Evolutionary conservation across 2,329 filamentous ascomycete species (phyloP).

Genomic region (Alternaria tenuissima): DNA sequence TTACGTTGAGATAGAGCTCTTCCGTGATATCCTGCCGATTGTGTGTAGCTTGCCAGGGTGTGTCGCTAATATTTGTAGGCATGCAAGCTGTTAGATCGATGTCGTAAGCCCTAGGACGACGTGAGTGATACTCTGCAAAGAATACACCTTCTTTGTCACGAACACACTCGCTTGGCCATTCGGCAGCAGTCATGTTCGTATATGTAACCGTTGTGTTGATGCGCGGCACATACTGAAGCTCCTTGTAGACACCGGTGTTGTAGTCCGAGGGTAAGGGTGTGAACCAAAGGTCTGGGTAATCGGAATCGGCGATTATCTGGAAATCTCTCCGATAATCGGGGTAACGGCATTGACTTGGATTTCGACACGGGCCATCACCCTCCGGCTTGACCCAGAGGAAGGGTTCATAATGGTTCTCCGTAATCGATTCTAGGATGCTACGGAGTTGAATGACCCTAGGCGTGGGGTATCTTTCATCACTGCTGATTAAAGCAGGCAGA

Average conservation of each 20-base stretch:
- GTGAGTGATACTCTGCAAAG: background rate
- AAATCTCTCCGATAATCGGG: background rate
- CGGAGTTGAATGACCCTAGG: background rate
- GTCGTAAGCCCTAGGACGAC: background rate
- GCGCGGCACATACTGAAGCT: conserved; percentile 3
- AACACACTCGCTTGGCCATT: background rate
- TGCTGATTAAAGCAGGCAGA: background rate
- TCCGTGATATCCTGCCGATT: conserved; percentile 1
- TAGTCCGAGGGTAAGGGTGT: background rate
- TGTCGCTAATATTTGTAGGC: background rate
- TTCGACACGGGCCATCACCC: background rate
- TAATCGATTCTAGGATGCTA: background rate
- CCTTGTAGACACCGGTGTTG: background rate
- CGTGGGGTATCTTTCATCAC: fast-evolving
- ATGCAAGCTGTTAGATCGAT: background rate
- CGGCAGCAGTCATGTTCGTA: background rate
- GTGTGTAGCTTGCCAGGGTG: conserved; percentile 5
- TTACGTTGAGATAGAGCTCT: background rate
- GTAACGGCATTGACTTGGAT: background rate
- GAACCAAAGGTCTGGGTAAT: background rate
- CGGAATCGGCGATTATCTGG: background rate
- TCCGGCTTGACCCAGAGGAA: background rate
- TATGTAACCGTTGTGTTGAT: conserved; percentile 3
- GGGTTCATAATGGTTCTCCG: background rate
- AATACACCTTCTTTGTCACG: background rate